These are phyloP conservation scores for Rhodotorula sp. DNA, from an alignment of 1,284 basidiomycete species.

Conservation along the genomic window DNA sequence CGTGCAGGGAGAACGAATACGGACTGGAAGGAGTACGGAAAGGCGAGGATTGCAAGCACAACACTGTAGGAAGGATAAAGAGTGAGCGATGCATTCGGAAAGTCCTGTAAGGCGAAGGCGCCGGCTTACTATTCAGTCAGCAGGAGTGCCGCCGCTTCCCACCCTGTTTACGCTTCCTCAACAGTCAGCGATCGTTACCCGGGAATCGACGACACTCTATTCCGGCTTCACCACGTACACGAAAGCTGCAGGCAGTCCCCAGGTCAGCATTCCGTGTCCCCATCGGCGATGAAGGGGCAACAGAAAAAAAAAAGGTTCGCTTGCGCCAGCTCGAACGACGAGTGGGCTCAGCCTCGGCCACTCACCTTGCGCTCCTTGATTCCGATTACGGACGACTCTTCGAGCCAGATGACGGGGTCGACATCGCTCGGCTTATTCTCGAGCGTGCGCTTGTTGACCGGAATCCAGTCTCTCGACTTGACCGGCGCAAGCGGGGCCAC, in stretches of 20 bases:
- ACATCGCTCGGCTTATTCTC: conserved; percentile 16
- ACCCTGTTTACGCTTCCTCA: conserved; percentile 1
- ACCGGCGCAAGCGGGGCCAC: not conserved
- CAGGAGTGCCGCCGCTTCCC: conserved; percentile 19
- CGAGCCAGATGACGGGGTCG: conserved; percentile 13
- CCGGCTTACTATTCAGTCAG: conserved; percentile 27
- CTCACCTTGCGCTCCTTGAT: conserved; percentile 32
- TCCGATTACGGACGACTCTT: conserved; percentile 14
- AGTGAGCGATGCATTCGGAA: not conserved
- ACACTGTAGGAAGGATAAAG: conserved; percentile 3
- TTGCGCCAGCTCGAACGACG: not conserved
- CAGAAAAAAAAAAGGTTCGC: not conserved
- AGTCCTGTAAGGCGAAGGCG: not conserved
- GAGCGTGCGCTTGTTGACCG: conserved; percentile 10
- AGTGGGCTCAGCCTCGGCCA: not conserved
- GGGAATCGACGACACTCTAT: too few species aligned
- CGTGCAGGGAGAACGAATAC: too few species aligned
- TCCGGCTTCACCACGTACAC: not conserved
- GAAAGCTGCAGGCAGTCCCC: not conserved
- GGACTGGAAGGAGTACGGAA: conserved; percentile 59
- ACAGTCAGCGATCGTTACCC: too few species aligned
- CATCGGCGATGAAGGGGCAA: not conserved
- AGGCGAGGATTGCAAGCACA: conserved; percentile 54
- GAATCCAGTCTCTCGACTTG: not conserved
- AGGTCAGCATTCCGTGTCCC: not conserved